These are phyloP conservation scores for Rossbeevera mucosa DNA, from an alignment of 768 basidiomycete genomes.

Conservation along the genomic window DNA sequence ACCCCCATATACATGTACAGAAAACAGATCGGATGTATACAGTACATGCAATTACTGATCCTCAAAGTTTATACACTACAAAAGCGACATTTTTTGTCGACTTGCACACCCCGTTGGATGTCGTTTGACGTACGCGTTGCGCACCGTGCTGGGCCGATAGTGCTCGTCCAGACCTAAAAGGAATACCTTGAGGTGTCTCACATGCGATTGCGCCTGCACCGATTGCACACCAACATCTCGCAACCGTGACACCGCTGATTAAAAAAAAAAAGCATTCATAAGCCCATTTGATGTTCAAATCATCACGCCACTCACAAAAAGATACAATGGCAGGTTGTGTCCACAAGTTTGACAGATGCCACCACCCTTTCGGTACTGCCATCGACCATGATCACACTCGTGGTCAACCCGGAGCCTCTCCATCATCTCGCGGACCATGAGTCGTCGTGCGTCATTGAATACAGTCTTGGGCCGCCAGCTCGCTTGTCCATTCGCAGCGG, in stretches of 20 bases:
- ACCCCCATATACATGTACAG: neutral
- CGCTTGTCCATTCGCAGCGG: neutral
- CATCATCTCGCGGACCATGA: constrained; percentile 29
- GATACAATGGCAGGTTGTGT: constrained; percentile 36
- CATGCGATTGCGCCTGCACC: constrained; percentile 36
- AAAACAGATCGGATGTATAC: neutral
- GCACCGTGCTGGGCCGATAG: neutral
- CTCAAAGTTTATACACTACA: neutral
- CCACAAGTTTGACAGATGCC: constrained; percentile 47
- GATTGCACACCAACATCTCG: constrained; percentile 33
- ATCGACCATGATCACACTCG: constrained; percentile 44
- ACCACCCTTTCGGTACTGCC: constrained; percentile 42
- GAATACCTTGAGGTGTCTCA: constrained; percentile 5
- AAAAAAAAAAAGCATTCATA: neutral
- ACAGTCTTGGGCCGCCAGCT: neutral
- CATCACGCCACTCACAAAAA: constrained; percentile 42
- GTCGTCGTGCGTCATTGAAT: constrained; percentile 5
- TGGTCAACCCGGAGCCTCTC: constrained; percentile 48
- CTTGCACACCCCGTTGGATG: neutral
- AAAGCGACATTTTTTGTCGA: neutral
- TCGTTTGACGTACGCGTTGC: neutral
- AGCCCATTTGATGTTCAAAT: neutral
- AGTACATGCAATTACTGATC: neutral
- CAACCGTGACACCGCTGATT: constrained; percentile 32
- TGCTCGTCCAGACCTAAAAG: neutral